Evolutionary conservation across 345 rosid species (phyloP).

Genomic region (Rhodamnia rubescens): DNA sequence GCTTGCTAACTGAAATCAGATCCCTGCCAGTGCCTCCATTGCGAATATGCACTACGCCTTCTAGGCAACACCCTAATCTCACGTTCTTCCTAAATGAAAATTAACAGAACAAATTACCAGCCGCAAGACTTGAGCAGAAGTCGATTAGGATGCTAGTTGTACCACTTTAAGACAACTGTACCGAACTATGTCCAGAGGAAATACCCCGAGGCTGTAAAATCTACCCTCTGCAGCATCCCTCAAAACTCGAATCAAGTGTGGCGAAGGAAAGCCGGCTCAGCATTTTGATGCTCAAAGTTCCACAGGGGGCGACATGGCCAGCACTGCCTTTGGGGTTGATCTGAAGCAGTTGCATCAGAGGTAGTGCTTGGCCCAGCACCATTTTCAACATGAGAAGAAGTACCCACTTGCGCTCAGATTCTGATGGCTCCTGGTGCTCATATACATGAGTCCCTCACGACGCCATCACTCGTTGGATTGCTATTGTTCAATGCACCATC

Average conservation of each 20-base stretch:
- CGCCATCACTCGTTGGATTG: too few relatives aligned
- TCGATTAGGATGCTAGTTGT: not conserved
- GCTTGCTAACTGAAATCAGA: not conserved
- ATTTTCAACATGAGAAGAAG: constrained; percentile 50
- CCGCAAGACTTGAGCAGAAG: not conserved
- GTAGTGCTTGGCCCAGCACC: constrained; percentile 45
- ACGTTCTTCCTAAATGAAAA: not conserved
- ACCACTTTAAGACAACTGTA: not conserved
- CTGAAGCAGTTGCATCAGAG: constrained; percentile 29
- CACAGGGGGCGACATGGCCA: not conserved
- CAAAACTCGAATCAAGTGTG: not conserved
- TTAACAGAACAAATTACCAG: not conserved
- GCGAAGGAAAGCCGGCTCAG: not conserved
- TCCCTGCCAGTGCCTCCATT: not conserved
- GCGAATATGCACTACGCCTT: not conserved
- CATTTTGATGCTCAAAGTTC: not conserved
- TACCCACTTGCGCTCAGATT: constrained; percentile 66
- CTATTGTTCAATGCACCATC: not conserved
- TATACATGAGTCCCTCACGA: too few relatives aligned
- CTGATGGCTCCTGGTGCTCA: constrained; percentile 39
- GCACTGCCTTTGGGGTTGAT: constrained; percentile 31
- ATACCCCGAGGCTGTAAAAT: not conserved
- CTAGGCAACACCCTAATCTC: not conserved
- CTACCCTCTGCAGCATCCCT: not conserved
- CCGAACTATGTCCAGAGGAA: fast-evolving